These are phyloP conservation scores for Fusarium avenaceum DNA, from an alignment of 2,329 filamentous ascomycete genomes.

Conservation along the genomic window DNA sequence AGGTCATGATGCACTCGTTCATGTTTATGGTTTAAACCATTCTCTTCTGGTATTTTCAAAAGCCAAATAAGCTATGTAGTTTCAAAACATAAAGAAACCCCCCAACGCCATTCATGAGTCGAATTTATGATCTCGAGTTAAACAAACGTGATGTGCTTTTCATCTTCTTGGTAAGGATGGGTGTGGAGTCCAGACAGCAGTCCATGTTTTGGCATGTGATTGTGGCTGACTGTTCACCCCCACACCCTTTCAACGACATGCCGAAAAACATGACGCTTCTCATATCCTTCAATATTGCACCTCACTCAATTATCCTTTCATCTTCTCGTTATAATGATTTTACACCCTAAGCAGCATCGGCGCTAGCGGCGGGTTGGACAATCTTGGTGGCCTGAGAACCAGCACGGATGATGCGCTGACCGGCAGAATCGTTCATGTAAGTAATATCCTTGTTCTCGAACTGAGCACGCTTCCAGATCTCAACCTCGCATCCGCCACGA, in stretches of 20 bases:
- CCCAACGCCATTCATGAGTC: slow-evolving; percentile 49
- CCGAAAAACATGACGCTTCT: slow-evolving; percentile 20
- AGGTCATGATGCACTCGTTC: slow-evolving; percentile 13
- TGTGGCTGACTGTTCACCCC: slow-evolving; percentile 31
- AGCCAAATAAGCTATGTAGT: slow-evolving; percentile 34
- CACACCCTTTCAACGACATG: slow-evolving; percentile 37
- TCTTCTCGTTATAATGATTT: slow-evolving; percentile 33
- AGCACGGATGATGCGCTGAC: slow-evolving; percentile 86
- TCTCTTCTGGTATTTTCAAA: slow-evolving; percentile 37
- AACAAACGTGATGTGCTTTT: slow-evolving; percentile 35
- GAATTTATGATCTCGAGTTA: slow-evolving; percentile 43
- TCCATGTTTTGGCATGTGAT: slow-evolving; percentile 40
- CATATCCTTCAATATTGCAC: slow-evolving; percentile 26
- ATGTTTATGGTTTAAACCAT: slow-evolving; percentile 24
- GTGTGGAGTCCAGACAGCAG: slow-evolving; percentile 11
- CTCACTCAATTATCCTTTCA: slow-evolving; percentile 38
- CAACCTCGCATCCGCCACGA: slow-evolving; percentile 87
- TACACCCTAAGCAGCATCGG: slow-evolving; percentile 78
- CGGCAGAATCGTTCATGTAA: slow-evolving; percentile 83
- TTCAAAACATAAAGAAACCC: slow-evolving; percentile 42
- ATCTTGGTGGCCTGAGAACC: slow-evolving; percentile 89
- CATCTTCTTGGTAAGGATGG: slow-evolving; percentile 11
- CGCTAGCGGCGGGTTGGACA: slow-evolving; percentile 81
- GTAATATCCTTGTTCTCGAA: slow-evolving; percentile 86
- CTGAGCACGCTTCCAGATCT: slow-evolving; percentile 92